Evolutionary conservation across 2,329 filamentous ascomycete genomes (phyloP), one percentile per base, ranked within the genome.

Genomic region (Pseudogymnoascus sp.): DNA sequence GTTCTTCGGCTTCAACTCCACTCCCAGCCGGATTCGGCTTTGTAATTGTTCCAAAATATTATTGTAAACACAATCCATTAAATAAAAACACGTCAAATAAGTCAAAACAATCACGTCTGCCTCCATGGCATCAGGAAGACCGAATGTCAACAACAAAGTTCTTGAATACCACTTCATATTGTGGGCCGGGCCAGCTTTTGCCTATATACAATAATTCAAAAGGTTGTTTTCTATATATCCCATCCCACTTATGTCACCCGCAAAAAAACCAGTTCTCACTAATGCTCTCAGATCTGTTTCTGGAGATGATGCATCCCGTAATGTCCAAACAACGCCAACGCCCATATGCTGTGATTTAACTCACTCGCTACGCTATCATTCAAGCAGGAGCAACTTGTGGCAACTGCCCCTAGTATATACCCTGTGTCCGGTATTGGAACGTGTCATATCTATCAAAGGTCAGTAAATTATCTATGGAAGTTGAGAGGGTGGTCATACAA

Each of bases 361-460:
- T 55, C 49, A 55, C 22, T 55, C 49, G 28, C 49, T 55, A 5
- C 49, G 49, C 49, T 55, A 55, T 55, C n/a, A 55, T 55, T 55
- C 28, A 55, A 33, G 49, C 25, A 55, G 49, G 49, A 7, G n/a
- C 16, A 33, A 33, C 58, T 60, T 60, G 7, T 38, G 22, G 23
- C 36, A 11, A 12, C 33, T 25, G 33, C 33, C 12, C 59, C 69
- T 83, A 93, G 75, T 93, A 93, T 75, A 93, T 93, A 68, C 90
- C 90, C 76, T 93, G 90, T 36, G 90, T 92, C 71, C 90, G 85
- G 77, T 93, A 93, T 78, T 93, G 90, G 78, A 92, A 93, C 65
- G 89, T 91, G 75, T 92, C 89, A 71, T 92, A 91, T 75, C 88
- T 91, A 65, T 61, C 30, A 28, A 36, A 12, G 16, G 39, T 66